Base-by-base conservation (phyloP, 768 basidiomycete species). In the Mycena venus region DNA sequence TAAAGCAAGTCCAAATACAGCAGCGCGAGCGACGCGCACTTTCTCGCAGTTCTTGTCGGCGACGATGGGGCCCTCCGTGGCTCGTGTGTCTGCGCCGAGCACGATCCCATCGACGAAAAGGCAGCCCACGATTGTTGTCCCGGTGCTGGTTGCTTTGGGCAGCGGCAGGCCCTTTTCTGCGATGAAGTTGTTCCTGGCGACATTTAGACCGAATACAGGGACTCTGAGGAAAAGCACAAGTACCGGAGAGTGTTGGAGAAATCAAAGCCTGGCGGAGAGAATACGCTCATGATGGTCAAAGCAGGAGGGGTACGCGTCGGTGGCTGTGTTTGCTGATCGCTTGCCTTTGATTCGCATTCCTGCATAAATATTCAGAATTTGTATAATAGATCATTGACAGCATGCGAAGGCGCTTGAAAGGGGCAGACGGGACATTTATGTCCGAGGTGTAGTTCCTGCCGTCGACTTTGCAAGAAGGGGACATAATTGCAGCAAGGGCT, bases 41-140 rank as follows among this genome's bases (percentile, higher is more conserved):
- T 99, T 99, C 87, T 99, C 98, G 84, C 98, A 99, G 86, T 99
- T 99, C 91, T 99, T 99, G 87, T 99, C 98, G 0, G 96, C 96
- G 31, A 99, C 96, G 76, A 99, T 99, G 27, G 91, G 90, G 1
- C 98, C 98, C 73, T 93, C 95, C 0, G 98, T 99, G 5, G 98
- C 97, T 78, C 98, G 90, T 1, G 98, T 99, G 84, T 99, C 98
- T 17, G 98, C 98, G 56, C 98, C 98, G 7, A 99, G 90, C 21
- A 98, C 91, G 77, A 99, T 93, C 7, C 98, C 98, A 80, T 96
- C 95, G 77, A 92, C 93, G 84, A 94, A 99, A 68, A 98, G 85
- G 80, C 96, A 96, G 31, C 98, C 98, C 21, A 99, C 98, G 87
- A 99, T 99, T 60, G 98, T 99, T 5, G 98, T 99, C 78, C 97